phyloP scores from a whole-genome alignment of 164 flowering plant genomes.

The Echeveria elegans region DNA sequence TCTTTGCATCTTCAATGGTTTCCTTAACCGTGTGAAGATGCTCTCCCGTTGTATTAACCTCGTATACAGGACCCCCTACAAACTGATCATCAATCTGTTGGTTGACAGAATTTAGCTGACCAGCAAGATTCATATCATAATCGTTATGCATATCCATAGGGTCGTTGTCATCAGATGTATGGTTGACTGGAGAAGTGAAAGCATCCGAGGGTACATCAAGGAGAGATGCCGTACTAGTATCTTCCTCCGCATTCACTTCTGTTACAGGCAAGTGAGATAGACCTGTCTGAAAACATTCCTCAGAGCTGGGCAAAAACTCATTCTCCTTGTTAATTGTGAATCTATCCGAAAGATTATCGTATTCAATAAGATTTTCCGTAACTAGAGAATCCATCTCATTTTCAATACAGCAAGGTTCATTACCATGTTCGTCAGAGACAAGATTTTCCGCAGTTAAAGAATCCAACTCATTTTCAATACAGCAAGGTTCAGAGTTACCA shows the following conservation, averaged over 20 bases:
- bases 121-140: background rate
- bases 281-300: background rate
- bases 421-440: background rate
- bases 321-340: background rate
- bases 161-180: background rate
- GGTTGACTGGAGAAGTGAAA: background rate
- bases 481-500: background rate
- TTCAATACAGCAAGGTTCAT: background rate
- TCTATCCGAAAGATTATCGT: background rate
- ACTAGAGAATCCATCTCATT: background rate
- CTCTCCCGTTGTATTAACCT: background rate
- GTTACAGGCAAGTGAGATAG: background rate
- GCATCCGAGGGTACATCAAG: conserved; percentile 2
- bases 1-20: background rate
- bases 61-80: background rate
- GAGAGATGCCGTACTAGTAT: background rate
- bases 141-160: background rate
- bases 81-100: background rate
- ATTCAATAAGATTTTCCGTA: background rate
- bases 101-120: background rate
- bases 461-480: background rate
- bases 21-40: background rate
- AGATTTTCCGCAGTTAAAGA: background rate
- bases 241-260: background rate
- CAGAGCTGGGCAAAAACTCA: background rate